These are phyloP conservation scores for Silene coronaria DNA, from an alignment of 179 eudicot species.

Conservation along the genomic window DNA sequence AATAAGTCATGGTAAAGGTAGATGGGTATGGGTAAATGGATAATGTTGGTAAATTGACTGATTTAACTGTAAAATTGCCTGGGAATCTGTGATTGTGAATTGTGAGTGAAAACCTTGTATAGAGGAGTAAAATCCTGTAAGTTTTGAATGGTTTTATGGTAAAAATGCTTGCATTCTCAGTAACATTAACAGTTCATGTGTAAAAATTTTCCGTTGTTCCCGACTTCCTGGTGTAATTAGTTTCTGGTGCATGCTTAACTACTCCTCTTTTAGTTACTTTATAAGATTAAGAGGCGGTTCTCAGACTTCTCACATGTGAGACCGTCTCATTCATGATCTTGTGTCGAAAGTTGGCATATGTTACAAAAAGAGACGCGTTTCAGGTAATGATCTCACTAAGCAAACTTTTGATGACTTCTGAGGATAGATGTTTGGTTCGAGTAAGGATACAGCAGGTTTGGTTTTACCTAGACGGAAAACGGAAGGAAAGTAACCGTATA, in stretches of 20 bases:
- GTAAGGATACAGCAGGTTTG: too few relatives aligned
- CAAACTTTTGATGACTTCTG: too few relatives aligned
- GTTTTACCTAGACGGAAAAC: too few relatives aligned
- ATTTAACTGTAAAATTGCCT: conserved; percentile 8
- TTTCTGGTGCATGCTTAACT: background rate
- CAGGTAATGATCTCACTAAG: too few relatives aligned
- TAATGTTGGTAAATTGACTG: conserved; percentile 9
- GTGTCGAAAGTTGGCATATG: background rate
- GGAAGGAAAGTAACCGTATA: background rate
- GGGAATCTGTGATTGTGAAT: conserved; percentile 10
- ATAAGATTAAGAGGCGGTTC: background rate
- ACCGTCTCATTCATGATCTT: background rate
- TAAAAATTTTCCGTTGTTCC: background rate
- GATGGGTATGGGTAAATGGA: background rate
- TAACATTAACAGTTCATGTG: background rate
- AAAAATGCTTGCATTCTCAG: background rate
- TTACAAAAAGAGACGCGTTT: too few relatives aligned
- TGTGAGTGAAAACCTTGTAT: conserved; percentile 9
- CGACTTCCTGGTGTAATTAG: conserved; percentile 1
- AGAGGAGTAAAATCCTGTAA: conserved; percentile 19
- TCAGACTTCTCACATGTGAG: background rate
- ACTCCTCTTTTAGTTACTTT: background rate
- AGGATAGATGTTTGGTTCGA: background rate
- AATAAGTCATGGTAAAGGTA: background rate
- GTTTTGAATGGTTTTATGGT: conserved; percentile 22